A percentile compares a stretch with the other conserved stretches of the same genome.
Evolutionary conservation across 129 eudicot genomes (phyloP).

Genomic region (Pulicaria dysenterica): DNA sequence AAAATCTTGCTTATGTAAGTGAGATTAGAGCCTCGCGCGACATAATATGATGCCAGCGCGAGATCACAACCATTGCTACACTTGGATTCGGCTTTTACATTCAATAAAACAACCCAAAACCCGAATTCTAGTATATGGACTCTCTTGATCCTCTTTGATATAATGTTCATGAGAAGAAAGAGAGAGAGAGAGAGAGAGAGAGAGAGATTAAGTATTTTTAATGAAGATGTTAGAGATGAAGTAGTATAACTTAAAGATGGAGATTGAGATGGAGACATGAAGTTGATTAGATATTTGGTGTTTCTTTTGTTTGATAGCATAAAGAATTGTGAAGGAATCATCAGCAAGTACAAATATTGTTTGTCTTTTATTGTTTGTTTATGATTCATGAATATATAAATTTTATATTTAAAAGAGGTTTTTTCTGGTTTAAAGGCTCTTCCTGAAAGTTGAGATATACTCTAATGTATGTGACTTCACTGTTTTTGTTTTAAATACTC

Average conservation of each 20-base stretch:
- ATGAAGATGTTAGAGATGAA: constrained; percentile 7
- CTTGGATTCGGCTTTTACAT: constrained; percentile 47
- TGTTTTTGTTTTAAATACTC: no score
- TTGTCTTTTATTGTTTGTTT: constrained; percentile 38
- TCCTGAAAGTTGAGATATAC: no score
- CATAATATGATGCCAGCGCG: constrained; percentile 78
- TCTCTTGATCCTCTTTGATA: constrained; percentile 25
- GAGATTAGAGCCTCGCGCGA: constrained; percentile 57
- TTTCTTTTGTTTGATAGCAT: constrained; percentile 39
- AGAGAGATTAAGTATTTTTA: background rate
- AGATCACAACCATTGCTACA: constrained; percentile 67
- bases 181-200: constrained; percentile 21
- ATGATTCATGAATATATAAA: background rate
- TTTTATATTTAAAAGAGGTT: background rate
- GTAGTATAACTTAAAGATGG: background rate
- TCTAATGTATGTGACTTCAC: no score
- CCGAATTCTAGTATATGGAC: constrained; percentile 15
- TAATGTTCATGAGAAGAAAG: constrained; percentile 40
- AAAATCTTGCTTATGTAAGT: constrained; percentile 59
- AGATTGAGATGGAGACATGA: background rate
- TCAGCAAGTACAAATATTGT: constrained; percentile 26
- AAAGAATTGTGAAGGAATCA: constrained; percentile 39
- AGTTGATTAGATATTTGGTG: constrained; percentile 23
- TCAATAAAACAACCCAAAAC: constrained; percentile 27
- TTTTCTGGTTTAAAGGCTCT: no score